Base-by-base conservation (phyloP, 495 filamentous ascomycete species). In the Tuber aestivum region DNA sequence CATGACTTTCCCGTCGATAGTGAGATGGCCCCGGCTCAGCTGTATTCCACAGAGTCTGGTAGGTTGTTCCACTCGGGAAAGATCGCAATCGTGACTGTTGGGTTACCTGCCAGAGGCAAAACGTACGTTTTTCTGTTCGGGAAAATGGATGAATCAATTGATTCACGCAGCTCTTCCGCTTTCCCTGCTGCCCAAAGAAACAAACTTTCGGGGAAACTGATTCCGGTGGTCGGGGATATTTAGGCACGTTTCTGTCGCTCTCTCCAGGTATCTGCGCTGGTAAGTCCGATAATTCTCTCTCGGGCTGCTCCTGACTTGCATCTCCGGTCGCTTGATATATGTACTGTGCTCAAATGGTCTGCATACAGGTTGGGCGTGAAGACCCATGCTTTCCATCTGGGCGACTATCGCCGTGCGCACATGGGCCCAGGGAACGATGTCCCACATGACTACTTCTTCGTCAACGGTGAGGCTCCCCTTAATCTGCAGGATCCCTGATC, bases 1-100 rank as follows among this genome's bases (percentile, higher is more conserved):
- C 96, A 99, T 85, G 95, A 97, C 85, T 87, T 97, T 73, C 90
- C 92, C 2, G 89, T 92, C 79, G 94, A 92, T 77, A 82, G 78
- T 38, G 91, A 94, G 74, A 89, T 96, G 86, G 96, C 96, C 4
- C 96, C 96, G 23, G 96, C 96, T 75, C 96, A 99, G 85, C 87
- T 99, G 38, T 99, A 99, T 84, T 97, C 93, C 83, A 99, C 96
- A 32, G 94, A 97, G 87, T 97, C 95, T 48, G 96, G 96, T 71
- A 89, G 95, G 35, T 89, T 99, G 38, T 99, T 98, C 83, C 96
- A 99, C 84, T 97, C 95, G 10, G 96, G 96, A 68, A 89, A 94
- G 44, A 98, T 99, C 79, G 94, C 94, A 56, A 98, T 99, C 75
- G 95, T 95, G 72, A 97, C 97, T 79, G 96, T 98, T 82, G 96